Percentiles rank a stretch among this genome's conserved stretches.
These are phyloP conservation scores for Mortierella sp. DNA, from an alignment of 371 early-diverging fungal genomes.

Conservation along the genomic window DNA sequence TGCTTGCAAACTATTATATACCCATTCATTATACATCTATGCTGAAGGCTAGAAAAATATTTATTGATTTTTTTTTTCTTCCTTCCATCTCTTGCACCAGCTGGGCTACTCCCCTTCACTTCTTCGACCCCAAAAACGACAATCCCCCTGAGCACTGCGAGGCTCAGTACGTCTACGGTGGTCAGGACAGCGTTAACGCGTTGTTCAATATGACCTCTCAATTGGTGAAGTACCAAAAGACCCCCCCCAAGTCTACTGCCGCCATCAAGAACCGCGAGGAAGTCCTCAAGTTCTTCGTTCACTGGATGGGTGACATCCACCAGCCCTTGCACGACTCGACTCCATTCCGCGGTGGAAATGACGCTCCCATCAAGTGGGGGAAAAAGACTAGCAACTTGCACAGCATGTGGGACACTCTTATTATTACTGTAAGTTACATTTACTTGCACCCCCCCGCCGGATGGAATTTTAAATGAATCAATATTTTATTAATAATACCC, in stretches of 20 bases:
- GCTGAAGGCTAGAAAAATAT: not conserved
- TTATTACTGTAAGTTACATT: constrained; percentile 42
- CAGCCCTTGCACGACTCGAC: constrained; percentile 72
- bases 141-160: constrained; percentile 45
- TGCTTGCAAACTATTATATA: too few species aligned
- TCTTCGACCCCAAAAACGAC: constrained; percentile 47
- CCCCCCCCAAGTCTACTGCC: constrained; percentile 16
- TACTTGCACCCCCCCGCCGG: too few species aligned
- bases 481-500: not conserved
- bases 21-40: too few species aligned
- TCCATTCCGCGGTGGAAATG: constrained; percentile 56
- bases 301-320: constrained; percentile 71
- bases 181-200: constrained; percentile 49
- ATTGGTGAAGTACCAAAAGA: constrained; percentile 26
- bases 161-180: constrained; percentile 34
- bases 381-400: constrained; percentile 57
- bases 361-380: constrained; percentile 49
- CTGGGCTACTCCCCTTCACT: constrained; percentile 43
- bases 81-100: constrained; percentile 1
- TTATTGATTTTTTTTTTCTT: not conserved
- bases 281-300: constrained; percentile 63
- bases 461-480: not conserved
- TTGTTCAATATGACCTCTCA: constrained; percentile 47
- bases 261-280: constrained; percentile 34
- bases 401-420: constrained; percentile 59